Base-by-base conservation (phyloP, 768 basidiomycete species). In the Leccinum incarnatum region DNA sequence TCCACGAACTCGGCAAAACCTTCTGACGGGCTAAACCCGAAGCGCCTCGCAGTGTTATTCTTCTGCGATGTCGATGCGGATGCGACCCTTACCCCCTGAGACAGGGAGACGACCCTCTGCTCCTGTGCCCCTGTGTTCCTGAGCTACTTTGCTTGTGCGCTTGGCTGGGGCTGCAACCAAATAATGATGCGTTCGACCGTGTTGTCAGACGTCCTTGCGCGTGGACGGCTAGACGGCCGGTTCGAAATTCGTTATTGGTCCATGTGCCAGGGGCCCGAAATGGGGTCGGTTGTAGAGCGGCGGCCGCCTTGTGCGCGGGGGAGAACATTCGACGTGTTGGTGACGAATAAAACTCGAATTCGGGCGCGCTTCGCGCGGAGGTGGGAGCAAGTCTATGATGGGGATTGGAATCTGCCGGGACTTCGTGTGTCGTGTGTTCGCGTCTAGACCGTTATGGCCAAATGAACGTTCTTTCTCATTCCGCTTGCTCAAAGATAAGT, bases 21-120 rank as follows among this genome's bases (percentile, higher is more conserved):
- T 57, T 2, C 45, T 60, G 48, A 66, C 53, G 9, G 40, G 19
- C 3, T 45, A 11, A 45, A 45, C 42, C 54, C 17, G 54, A 56
- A 11, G 49, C 53, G 1, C 14, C 37, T 17, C 15, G 17, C 37
- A 11, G 17, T 40, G 17, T 0, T 9, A 17, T n/a, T 40, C 37
- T 40, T 40, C 37, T 15, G 7, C 37, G 17, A 17, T 17, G 37
- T 40, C 37, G 37, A 40, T 40, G 37, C 8, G 8, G 37, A 40
- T 40, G 17, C 8, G 37, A 40, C 15, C 37, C 37, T 40, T 17
- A 9, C 7, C 17, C 36, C 37, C 40, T 42, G 40, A 42, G 10
- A 10, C n/a, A 40, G 3, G 17, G 40, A 42, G n/a, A n/a, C n/a
- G 40, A 42, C n/a, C 40, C 40, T 42, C 9, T 42, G n/a, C n/a